phyloP scores from a whole-genome alignment of 208 protist genomes.

The Crithidia brevicula region DNA sequence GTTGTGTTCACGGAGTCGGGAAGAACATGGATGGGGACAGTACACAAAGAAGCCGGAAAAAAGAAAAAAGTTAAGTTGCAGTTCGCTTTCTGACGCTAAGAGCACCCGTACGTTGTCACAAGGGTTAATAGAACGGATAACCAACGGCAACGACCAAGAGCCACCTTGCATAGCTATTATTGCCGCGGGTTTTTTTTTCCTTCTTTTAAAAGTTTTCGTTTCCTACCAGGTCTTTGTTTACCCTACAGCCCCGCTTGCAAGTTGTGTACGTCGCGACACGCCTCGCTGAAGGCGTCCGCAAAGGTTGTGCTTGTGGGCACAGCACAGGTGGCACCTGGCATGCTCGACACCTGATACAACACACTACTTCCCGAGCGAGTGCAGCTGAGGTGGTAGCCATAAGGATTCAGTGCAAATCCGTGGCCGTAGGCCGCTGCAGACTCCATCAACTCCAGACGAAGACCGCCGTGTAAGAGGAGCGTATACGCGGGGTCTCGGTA shows the following conservation, averaged over 20 bases:
- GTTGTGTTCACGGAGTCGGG: too few species aligned
- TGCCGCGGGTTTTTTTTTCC: too few species aligned
- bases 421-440: constrained; percentile 16
- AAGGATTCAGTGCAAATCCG: constrained; percentile 25
- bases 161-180: too few species aligned
- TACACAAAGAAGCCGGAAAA: too few species aligned
- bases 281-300: constrained; percentile 19
- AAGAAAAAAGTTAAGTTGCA: too few species aligned
- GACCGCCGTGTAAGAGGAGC: not conserved
- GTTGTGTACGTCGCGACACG: constrained; percentile 23
- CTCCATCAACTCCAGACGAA: constrained; percentile 23
- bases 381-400: constrained; percentile 28
- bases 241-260: not conserved
- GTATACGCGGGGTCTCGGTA: constrained; percentile 21
- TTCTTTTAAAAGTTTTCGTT: too few species aligned
- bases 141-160: too few species aligned
- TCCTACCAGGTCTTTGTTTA: too few species aligned
- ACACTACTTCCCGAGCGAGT: constrained; percentile 23
- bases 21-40: too few species aligned
- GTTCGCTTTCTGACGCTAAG: too few species aligned
- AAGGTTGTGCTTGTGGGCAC: constrained; percentile 19
- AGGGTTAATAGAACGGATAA: too few species aligned
- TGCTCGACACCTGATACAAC: constrained; percentile 27
- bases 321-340: constrained; percentile 3
- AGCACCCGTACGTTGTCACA: too few species aligned